Conservation (phyloP, 2,329 filamentous ascomycete species). For the Talaromyces sp. region DNA sequence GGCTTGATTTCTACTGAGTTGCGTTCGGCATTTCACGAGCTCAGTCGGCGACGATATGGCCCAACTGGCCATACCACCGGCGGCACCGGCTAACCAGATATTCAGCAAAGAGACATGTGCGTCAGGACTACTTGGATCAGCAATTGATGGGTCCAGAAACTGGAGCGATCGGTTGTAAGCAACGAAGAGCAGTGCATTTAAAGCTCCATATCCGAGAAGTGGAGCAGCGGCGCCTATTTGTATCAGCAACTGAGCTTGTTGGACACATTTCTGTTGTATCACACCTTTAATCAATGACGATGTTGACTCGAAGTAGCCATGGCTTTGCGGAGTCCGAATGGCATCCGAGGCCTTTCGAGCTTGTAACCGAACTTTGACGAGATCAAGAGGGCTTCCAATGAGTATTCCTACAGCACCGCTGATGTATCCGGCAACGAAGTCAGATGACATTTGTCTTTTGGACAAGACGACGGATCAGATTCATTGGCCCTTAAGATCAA, state of each 20-base stretch:
- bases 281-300: slow-evolving; percentile 40
- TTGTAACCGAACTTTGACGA: slow-evolving; percentile 78
- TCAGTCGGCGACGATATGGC: slow-evolving; percentile 84
- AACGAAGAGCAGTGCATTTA: slow-evolving; percentile 87
- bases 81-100: slow-evolving; percentile 74
- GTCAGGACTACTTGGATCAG: slow-evolving; percentile 43
- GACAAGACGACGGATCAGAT: neutral
- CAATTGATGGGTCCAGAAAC: slow-evolving; percentile 49
- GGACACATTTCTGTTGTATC: neutral
- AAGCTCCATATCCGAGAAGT: slow-evolving; percentile 80
- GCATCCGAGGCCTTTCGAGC: slow-evolving; percentile 30
- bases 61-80: slow-evolving; percentile 81
- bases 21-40: slow-evolving; percentile 82
- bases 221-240: slow-evolving; percentile 71
- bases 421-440: slow-evolving; percentile 91
- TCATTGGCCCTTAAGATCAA: neutral
- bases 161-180: slow-evolving; percentile 82
- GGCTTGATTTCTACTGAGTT: slow-evolving; percentile 52
- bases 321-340: slow-evolving; percentile 20
- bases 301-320: slow-evolving; percentile 32
- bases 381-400: slow-evolving; percentile 80
- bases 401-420: slow-evolving; percentile 82
- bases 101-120: slow-evolving; percentile 54
- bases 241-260: neutral
- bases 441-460: slow-evolving; percentile 63